Evolutionary conservation across 2,329 filamentous ascomycete genomes (phyloP), one percentile per base, ranked within the genome.

Genomic region (Beauveria brongniartii): DNA sequence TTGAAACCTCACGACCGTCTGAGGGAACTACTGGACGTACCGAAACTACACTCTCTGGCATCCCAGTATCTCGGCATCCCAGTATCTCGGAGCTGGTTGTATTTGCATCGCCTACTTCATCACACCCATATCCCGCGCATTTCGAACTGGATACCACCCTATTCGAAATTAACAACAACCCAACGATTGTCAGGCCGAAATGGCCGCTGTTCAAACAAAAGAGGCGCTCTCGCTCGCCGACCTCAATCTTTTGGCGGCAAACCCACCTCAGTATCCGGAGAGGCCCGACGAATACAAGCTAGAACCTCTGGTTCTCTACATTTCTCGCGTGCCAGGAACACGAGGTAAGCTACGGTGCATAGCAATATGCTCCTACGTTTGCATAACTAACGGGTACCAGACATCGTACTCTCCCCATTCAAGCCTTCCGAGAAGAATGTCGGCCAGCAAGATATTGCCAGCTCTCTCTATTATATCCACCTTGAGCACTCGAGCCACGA

Each of bases 401-500:
- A 97, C 80, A 83, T 97, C 61, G 95, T 97, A 67, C 84, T 99
- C 51, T 95, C 93, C 1, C 90, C 94, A 0, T 82, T 94, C 64
- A 96, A 96, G 71, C 94, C 94, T 2, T 87, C 90, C 56, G 82
- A 88, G 47, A 96, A 94, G 72, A 93, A 91, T 63, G 91, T 99
- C 64, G 95, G 91, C 0, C 87, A 84, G 50, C 88, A 92, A 71
- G 93, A 97, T 70, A 87, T 99, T 54, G 85, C 88, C 61, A 91
- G 86, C 68, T 96, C 89, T 16, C 81, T 99, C 5, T 99, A 97
- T 75, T 97, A 94, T 71, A 78, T 97, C 58, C 93, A 97, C 74
- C 82, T 95, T 44, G 69, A 71, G 61, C 59, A 63, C 8, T 79
- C 82, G 1, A 82, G 84, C 3, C 79, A 84, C 44, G 83, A 90